Evolutionary conservation across 2,329 filamentous ascomycete species (phyloP).

Genomic region (Fusarium poae): DNA sequence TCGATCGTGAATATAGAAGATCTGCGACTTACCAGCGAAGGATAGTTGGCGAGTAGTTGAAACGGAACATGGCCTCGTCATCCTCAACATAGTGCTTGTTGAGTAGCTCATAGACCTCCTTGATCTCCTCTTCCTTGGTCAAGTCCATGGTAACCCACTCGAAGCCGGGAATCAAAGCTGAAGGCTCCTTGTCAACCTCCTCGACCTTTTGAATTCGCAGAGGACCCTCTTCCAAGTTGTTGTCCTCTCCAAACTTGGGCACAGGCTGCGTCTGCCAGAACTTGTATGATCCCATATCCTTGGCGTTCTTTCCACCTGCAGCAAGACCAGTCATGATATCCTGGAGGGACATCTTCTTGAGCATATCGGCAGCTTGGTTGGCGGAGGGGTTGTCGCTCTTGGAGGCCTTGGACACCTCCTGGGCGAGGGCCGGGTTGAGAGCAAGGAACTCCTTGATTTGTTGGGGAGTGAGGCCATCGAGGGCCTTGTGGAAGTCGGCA

Average conservation of each 20-base stretch:
- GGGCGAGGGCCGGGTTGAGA: conserved; percentile 79
- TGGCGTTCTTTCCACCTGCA: conserved; percentile 85
- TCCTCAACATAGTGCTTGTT: conserved; percentile 98
- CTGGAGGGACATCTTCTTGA: conserved; percentile 74
- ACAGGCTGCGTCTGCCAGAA: conserved; percentile 99
- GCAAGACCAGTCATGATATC: conserved; percentile 82
- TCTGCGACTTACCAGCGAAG: conserved; percentile 78
- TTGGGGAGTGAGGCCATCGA: conserved; percentile 66
- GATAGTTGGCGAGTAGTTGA: conserved; percentile 92
- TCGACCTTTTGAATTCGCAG: conserved; percentile 85
- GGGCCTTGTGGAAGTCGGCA: conserved; percentile 62
- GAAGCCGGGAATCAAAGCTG: conserved; percentile 82
- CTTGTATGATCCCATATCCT: conserved; percentile 97
- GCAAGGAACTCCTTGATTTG: conserved; percentile 75
- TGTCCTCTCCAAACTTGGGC: conserved; percentile 78
- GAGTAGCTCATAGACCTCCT: conserved; percentile 92
- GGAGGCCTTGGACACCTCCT: conserved; percentile 62
- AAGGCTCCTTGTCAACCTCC: conserved; percentile 81
- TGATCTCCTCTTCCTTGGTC: conserved; percentile 79
- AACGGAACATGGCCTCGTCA: conserved; percentile 95
- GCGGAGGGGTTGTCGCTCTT: conserved; percentile 54
- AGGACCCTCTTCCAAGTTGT: conserved; percentile 78
- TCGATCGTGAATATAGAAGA: not conserved
- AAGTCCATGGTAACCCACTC: conserved; percentile 96
- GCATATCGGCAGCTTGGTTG: conserved; percentile 63